Conservation (phyloP, 495 filamentous ascomycete genomes). For the Aspergillus affinis region DNA sequence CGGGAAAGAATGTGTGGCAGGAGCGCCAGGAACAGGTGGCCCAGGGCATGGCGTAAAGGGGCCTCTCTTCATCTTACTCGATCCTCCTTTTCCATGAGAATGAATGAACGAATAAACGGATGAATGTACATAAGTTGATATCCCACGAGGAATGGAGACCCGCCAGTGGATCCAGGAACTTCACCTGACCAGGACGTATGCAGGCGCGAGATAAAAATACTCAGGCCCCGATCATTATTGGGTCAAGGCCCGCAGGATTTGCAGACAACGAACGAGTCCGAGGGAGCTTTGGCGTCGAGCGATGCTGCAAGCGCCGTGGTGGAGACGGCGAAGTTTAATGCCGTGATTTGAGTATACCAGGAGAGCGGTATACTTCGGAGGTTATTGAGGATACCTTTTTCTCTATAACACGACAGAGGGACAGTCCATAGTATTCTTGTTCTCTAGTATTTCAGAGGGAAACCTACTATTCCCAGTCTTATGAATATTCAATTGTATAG, state of each 20-base stretch:
- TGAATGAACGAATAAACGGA: not conserved
- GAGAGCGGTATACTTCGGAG: not conserved
- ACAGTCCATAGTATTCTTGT: no score
- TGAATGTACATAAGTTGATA: not conserved
- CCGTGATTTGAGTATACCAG: no score
- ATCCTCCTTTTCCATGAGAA: not conserved
- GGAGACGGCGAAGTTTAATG: conserved; percentile 17
- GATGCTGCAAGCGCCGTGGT: conserved; percentile 23
- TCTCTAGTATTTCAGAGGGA: no score
- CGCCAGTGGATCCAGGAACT: not conserved
- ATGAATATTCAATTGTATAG: no score
- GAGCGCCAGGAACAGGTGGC: conserved; percentile 86
- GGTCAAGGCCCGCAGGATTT: conserved; percentile 2
- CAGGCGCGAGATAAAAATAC: conserved; percentile 5
- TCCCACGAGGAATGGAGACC: not conserved
- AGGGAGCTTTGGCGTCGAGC: conserved; percentile 11
- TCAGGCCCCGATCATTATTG: not conserved
- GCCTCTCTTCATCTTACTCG: not conserved
- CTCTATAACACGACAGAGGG: no score
- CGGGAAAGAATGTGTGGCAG: conserved; percentile 97
- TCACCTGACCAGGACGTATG: conserved; percentile 3
- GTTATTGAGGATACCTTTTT: no score
- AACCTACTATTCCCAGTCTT: no score
- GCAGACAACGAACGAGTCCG: not conserved
- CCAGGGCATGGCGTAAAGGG: conserved; percentile 73